Evolutionary conservation across 2,329 filamentous ascomycete genomes (phyloP).

Genomic region (Fusarium algeriense): DNA sequence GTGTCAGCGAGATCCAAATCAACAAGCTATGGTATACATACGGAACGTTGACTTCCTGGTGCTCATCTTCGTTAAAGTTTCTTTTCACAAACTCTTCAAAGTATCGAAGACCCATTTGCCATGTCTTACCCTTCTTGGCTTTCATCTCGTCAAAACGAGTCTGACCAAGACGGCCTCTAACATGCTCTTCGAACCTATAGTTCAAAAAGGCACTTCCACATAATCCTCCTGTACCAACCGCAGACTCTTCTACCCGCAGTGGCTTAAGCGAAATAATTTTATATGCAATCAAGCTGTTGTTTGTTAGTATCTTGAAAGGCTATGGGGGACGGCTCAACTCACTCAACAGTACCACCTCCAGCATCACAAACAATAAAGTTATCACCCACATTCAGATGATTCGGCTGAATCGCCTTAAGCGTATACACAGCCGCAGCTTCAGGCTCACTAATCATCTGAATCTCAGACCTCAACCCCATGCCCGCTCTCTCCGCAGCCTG

Average conservation of each 20-base stretch:
- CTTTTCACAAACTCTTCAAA: slow-evolving; percentile 89
- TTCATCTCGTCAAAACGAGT: slow-evolving; percentile 80
- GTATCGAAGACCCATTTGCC: slow-evolving; percentile 82
- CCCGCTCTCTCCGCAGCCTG: slow-evolving; percentile 82
- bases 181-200: slow-evolving; percentile 83
- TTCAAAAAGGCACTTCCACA: slow-evolving; percentile 85
- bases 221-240: slow-evolving; percentile 81
- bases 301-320: slow-evolving; percentile 31
- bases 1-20: slow-evolving; percentile 1
- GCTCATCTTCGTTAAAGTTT: slow-evolving; percentile 84
- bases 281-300: slow-evolving; percentile 76
- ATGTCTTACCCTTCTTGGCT: slow-evolving; percentile 80
- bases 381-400: slow-evolving; percentile 76
- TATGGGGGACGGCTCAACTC: slow-evolving; percentile 44
- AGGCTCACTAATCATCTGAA: slow-evolving; percentile 84
- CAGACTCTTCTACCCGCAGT: slow-evolving; percentile 80
- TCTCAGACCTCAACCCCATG: slow-evolving; percentile 77
- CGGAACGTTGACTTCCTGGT: slow-evolving; percentile 82
- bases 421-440: slow-evolving; percentile 86
- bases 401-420: slow-evolving; percentile 82
- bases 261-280: slow-evolving; percentile 81
- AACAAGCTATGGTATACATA: slow-evolving; percentile 51
- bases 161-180: slow-evolving; percentile 74
- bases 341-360: slow-evolving; percentile 76
- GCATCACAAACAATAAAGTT: slow-evolving; percentile 74